Conservation (phyloP, 164 flowering plant species). For the Hamamelis virginiana region DNA sequence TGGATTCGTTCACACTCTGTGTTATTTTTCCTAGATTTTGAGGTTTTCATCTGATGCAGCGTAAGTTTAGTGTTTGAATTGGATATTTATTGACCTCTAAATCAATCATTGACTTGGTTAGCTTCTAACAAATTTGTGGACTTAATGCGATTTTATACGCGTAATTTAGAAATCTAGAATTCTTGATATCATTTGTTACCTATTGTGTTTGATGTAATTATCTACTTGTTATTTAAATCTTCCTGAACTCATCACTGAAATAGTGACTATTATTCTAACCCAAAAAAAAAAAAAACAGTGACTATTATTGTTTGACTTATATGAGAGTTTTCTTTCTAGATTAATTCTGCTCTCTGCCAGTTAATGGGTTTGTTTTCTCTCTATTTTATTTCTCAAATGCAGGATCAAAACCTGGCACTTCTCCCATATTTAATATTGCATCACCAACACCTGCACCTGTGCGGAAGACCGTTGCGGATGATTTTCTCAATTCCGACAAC, state of each 20-base stretch:
- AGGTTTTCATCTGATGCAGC: too few species aligned
- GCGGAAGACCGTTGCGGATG: slow-evolving; percentile 71
- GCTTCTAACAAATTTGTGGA: neutral
- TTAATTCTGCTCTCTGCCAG: neutral
- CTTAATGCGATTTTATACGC: too few species aligned
- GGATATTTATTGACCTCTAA: too few species aligned
- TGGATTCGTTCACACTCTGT: neutral
- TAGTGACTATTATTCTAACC: too few species aligned
- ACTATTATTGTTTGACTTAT: too few species aligned
- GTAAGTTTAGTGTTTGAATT: too few species aligned
- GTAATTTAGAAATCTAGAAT: too few species aligned
- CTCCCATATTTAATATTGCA: slow-evolving; percentile 69
- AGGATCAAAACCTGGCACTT: slow-evolving; percentile 74
- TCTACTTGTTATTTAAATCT: neutral
- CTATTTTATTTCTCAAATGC: slow-evolving; percentile 15
- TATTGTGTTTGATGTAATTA: neutral
- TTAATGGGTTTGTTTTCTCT: neutral
- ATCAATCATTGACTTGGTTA: neutral
- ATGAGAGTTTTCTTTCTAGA: too few species aligned
- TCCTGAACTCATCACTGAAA: neutral
- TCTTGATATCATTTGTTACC: too few species aligned
- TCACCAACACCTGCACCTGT: slow-evolving; percentile 42
- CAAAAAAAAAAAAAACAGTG: too few species aligned
- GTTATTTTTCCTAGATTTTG: slow-evolving; percentile 1
- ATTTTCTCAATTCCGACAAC: slow-evolving; percentile 83